Evolutionary conservation across 176 grass and related monocot species (phyloP).

Genomic region (Rhipidocladum racemiflorum): DNA sequence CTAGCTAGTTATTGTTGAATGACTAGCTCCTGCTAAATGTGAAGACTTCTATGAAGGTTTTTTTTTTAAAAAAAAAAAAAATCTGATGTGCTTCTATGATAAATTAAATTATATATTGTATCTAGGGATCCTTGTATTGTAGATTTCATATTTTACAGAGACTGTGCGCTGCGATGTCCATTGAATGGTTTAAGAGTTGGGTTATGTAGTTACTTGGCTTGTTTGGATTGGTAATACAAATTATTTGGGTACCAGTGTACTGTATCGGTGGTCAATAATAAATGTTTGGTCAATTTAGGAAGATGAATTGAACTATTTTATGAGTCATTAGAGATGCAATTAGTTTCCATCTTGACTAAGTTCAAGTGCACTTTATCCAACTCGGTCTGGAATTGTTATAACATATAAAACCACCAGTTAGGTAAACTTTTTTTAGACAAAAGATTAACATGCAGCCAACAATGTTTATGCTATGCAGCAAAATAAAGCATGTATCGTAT

Average conservation of each 20-base stretch:
- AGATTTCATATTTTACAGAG: no score
- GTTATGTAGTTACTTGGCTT: not conserved
- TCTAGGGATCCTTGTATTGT: not conserved
- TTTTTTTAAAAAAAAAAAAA: not conserved
- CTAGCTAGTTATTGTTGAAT: not conserved
- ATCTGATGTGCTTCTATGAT: not conserved
- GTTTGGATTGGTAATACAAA: not conserved
- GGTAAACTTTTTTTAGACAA: not conserved
- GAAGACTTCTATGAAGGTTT: not conserved
- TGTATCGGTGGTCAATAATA: not conserved
- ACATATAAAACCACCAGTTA: not conserved
- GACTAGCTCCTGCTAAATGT: not conserved
- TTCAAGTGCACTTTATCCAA: not conserved
- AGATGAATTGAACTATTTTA: not conserved
- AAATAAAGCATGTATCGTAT: not conserved
- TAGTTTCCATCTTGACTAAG: not conserved
- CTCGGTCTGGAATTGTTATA: not conserved
- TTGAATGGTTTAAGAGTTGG: no score
- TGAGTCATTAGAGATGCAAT: not conserved
- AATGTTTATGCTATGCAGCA: not conserved
- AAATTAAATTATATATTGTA: not conserved
- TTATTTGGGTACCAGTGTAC: not conserved
- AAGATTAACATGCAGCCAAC: not conserved
- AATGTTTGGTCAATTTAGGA: not conserved
- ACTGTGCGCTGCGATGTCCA: no score